Percentiles rank a stretch among this genome's conserved stretches.
Conservation (phyloP, 2,329 filamentous ascomycete genomes). For the Diaporthe sp. region DNA sequence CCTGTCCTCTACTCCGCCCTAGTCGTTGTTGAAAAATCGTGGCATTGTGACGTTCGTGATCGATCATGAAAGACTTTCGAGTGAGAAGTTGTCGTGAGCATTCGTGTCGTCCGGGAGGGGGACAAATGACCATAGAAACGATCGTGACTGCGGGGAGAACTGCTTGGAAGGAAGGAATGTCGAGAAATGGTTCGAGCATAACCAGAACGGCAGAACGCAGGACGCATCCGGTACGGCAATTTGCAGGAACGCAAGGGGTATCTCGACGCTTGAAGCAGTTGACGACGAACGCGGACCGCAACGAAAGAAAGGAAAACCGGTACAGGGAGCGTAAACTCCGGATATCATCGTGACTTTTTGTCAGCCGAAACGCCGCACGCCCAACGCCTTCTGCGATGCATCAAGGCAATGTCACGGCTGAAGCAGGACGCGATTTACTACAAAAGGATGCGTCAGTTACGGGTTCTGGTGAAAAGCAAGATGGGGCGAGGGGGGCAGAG, state of each 20-base stretch:
- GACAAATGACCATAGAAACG: slow-evolving; percentile 27
- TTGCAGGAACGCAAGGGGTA: slow-evolving; percentile 36
- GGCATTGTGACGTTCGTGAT: slow-evolving; percentile 16
- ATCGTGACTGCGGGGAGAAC: slow-evolving; percentile 23
- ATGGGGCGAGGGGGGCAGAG: slow-evolving; percentile 21
- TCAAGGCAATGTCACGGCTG: slow-evolving; percentile 39
- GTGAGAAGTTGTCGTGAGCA: slow-evolving; percentile 17
- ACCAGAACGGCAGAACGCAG: slow-evolving; percentile 30
- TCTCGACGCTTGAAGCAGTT: slow-evolving; percentile 38
- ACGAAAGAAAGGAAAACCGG: slow-evolving; percentile 37
- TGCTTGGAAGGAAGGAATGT: slow-evolving; percentile 32
- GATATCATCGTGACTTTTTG: slow-evolving; percentile 40
- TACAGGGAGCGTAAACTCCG: slow-evolving; percentile 37
- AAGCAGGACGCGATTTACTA: slow-evolving; percentile 37
- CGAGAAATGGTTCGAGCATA: slow-evolving; percentile 31
- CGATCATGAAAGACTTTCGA: slow-evolving; percentile 24
- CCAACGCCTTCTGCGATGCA: slow-evolving; percentile 41
- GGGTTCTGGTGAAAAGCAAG: not conserved
- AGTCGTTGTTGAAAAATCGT: slow-evolving; percentile 11
- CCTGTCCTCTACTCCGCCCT: slow-evolving; percentile 22
- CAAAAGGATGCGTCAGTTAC: not conserved
- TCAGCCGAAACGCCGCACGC: slow-evolving; percentile 40
- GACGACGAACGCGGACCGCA: slow-evolving; percentile 36
- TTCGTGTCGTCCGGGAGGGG: slow-evolving; percentile 24
- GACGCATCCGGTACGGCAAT: slow-evolving; percentile 24